phyloP scores from a whole-genome alignment of 257 asterid species.

The Haberlea rhodopensis region DNA sequence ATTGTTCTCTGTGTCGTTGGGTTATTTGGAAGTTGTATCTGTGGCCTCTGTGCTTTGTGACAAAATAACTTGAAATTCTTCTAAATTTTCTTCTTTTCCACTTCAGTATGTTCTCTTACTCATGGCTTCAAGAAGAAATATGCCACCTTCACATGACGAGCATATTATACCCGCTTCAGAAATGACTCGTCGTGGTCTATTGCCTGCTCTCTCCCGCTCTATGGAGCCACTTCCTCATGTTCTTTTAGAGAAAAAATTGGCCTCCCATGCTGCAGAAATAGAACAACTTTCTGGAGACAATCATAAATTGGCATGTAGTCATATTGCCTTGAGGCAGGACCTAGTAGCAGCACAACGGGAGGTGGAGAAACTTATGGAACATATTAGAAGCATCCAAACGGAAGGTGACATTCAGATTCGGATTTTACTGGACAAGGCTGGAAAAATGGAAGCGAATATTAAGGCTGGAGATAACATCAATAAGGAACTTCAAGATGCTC shows the following conservation, averaged over 20 bases:
- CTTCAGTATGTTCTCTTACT: constrained; percentile 18
- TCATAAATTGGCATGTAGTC: constrained; percentile 59
- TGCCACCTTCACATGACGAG: constrained; percentile 45
- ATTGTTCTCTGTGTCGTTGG: background rate
- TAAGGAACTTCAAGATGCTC: constrained; percentile 59
- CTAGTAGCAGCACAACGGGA: constrained; percentile 53
- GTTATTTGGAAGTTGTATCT: constrained; percentile 15
- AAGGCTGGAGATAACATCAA: constrained; percentile 43
- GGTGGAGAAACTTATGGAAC: constrained; percentile 55
- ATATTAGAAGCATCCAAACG: constrained; percentile 53
- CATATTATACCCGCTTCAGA: constrained; percentile 38
- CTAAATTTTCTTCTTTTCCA: constrained; percentile 15
- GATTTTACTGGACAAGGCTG: constrained; percentile 59
- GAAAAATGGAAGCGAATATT: constrained; percentile 58
- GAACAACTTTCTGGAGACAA: constrained; percentile 62
- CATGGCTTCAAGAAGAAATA: constrained; percentile 66
- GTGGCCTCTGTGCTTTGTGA: background rate
- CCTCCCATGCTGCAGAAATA: constrained; percentile 56
- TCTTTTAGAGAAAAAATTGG: constrained; percentile 43
- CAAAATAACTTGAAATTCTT: background rate
- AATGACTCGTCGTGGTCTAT: constrained; percentile 34
- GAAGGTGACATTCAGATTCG: constrained; percentile 81
- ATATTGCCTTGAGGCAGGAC: constrained; percentile 58
- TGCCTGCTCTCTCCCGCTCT: constrained; percentile 35
- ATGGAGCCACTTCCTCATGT: constrained; percentile 40